These are phyloP conservation scores for Starmerella tilneyi DNA, from an alignment of 805 yeast genomes.

Conservation along the genomic window DNA sequence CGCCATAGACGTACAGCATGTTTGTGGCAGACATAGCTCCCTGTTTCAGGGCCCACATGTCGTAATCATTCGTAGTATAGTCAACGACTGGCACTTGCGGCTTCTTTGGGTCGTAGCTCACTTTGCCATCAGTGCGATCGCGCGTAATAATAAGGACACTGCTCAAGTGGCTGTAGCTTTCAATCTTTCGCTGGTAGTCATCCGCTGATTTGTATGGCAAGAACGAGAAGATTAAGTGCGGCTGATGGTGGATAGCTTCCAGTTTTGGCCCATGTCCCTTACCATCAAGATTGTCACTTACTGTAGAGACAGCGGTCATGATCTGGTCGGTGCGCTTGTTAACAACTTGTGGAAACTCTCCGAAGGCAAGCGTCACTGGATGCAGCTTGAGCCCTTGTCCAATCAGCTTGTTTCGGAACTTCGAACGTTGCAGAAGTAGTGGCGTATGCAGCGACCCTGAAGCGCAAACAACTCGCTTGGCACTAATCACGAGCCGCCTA, in stretches of 20 bases:
- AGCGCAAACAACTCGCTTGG: constrained; percentile 38
- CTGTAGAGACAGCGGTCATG: constrained; percentile 41
- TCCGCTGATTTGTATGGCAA: constrained; percentile 38
- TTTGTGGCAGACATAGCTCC: constrained; percentile 38
- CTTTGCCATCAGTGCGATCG: constrained; percentile 34
- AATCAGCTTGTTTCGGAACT: constrained; percentile 42
- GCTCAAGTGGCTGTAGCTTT: constrained; percentile 35
- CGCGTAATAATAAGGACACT: constrained; percentile 40
- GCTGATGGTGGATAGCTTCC: constrained; percentile 42
- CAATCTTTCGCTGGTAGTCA: constrained; percentile 30
- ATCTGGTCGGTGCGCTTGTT: constrained; percentile 38
- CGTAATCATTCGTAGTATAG: constrained; percentile 37
- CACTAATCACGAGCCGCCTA: constrained; percentile 30
- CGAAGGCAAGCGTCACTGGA: constrained; percentile 37
- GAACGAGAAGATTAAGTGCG: constrained; percentile 34
- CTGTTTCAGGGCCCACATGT: constrained; percentile 34
- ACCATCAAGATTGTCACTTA: constrained; percentile 44
- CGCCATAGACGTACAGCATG: constrained; percentile 42
- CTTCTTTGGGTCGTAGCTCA: constrained; percentile 30
- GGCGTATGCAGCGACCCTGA: constrained; percentile 47
- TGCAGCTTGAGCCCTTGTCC: constrained; percentile 45
- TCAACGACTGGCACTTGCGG: constrained; percentile 33
- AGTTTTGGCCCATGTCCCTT: constrained; percentile 44
- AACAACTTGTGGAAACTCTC: constrained; percentile 36
- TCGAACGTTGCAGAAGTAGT: constrained; percentile 38